Evolutionary conservation across 202 grass and related monocot species (phyloP), one percentile per base, ranked within the genome.

Genomic region (Panicum virgatum): DNA sequence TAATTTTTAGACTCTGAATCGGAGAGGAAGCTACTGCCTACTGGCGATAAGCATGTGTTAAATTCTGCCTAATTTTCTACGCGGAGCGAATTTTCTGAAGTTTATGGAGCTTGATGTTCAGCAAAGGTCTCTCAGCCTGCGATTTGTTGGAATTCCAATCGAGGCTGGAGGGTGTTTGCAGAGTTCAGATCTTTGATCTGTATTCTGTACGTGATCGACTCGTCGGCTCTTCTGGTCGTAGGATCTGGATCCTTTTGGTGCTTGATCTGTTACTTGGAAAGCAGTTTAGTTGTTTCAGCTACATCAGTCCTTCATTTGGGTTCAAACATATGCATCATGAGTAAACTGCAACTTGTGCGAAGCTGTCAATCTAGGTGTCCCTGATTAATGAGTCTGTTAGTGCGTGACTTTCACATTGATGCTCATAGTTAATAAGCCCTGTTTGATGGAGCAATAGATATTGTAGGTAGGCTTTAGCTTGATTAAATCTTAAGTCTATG

Each of bases 401-500:
- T 75, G 12, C 36, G 73, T 48, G 60, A 6, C 4, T 47, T 80
- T 75, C n/a, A 0, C 27, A 48, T 48, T 66, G 37, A 53, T 74
- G 26, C 37, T 66, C 60, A 5, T 47, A 37, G 3, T 54, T 54
- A 13, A 19, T 18, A 66, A 27, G 42, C 18, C 10, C 16, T 47
- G 40, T n/a, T 48, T 47, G 7, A 40, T 26, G 18, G 1, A 20
- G 27, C 42, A 15, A n/a, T 12, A 36, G 9, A 6, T 48, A 63
- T 36, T 59, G n/a, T n/a, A 9, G 5, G 23, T 34, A 53, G 15
- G 7, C 53, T 78, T 71, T 85, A 64, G 66, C 57, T 64, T 73
- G 25, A 48, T 65, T 60, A 60, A 15, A 27, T 46, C 12, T 34
- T 71, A 39, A 32, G 12, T 15, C 7, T 69, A n/a, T 44, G 6